Evolutionary conservation across 202 grass and related monocot genomes (phyloP).

Genomic region (Schoenoplectus triqueter): DNA sequence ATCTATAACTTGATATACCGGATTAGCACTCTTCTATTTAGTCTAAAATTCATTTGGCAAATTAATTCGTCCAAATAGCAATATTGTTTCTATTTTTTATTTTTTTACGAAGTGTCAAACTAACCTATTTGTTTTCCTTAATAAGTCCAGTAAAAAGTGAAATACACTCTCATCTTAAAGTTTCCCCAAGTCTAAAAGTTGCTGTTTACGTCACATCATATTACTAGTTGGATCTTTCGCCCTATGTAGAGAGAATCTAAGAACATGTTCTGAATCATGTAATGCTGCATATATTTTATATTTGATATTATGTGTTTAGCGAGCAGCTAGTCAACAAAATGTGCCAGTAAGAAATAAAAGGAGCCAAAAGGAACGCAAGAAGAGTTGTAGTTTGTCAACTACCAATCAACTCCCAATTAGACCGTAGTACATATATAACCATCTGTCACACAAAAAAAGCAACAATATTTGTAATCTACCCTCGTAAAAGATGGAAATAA

Average conservation of each 20-base stretch:
- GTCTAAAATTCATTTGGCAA: too few relatives aligned
- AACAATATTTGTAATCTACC: background rate
- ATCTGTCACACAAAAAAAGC: background rate
- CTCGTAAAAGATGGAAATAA: background rate
- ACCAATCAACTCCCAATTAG: conserved; percentile 16
- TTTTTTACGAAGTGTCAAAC: too few relatives aligned
- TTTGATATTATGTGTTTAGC: background rate
- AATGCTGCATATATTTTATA: background rate
- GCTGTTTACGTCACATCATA: background rate
- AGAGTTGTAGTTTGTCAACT: background rate
- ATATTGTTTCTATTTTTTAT: too few relatives aligned
- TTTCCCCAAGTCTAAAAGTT: too few relatives aligned
- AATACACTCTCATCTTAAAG: too few relatives aligned
- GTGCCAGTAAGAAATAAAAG: background rate
- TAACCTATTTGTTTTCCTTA: too few relatives aligned
- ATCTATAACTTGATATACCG: too few relatives aligned
- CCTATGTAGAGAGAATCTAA: background rate
- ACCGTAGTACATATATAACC: background rate
- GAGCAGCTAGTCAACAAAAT: background rate
- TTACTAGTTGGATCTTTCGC: background rate
- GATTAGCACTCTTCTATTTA: too few relatives aligned
- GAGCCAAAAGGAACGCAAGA: background rate
- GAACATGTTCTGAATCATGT: too few relatives aligned
- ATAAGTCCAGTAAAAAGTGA: too few relatives aligned
- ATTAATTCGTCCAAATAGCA: too few relatives aligned